These are phyloP conservation scores for Aspergillus clavatus DNA, from an alignment of 2,329 filamentous ascomycete genomes.

Conservation along the genomic window DNA sequence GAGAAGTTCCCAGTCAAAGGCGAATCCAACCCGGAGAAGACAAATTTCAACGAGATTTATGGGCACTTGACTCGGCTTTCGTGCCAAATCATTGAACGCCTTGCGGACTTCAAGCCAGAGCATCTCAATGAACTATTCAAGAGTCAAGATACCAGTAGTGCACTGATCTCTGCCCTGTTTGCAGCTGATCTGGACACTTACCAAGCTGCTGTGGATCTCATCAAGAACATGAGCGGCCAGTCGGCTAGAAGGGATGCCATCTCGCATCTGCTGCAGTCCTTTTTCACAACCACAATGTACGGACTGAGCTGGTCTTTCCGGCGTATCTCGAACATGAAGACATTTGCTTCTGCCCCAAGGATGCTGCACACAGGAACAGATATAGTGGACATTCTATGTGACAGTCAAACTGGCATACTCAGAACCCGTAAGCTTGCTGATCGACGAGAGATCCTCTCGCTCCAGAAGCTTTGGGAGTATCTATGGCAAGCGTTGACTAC, in stretches of 20 bases:
- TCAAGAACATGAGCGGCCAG: conserved; percentile 76
- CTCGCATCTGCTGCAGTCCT: conserved; percentile 54
- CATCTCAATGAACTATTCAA: conserved; percentile 67
- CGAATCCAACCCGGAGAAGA: conserved; percentile 48
- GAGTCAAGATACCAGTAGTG: conserved; percentile 63
- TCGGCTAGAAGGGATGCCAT: conserved; percentile 57
- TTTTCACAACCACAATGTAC: conserved; percentile 53
- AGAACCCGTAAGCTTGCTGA: conserved; percentile 53
- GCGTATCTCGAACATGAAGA: conserved; percentile 51
- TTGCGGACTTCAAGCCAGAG: conserved; percentile 68
- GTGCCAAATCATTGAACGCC: conserved; percentile 67
- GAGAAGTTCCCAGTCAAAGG: conserved; percentile 62
- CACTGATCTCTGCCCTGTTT: conserved; percentile 73
- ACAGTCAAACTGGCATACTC: conserved; percentile 59
- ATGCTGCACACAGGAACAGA: conserved; percentile 60
- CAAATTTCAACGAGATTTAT: conserved; percentile 74
- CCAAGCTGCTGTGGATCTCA: conserved; percentile 71
- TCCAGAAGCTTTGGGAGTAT: conserved; percentile 75
- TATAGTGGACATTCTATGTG: conserved; percentile 60
- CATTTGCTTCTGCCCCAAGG: conserved; percentile 56
- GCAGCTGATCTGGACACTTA: conserved; percentile 75
- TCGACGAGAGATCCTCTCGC: conserved; percentile 57
- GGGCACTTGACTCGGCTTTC: conserved; percentile 58
- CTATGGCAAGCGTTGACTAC: conserved; percentile 78
- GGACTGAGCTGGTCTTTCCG: conserved; percentile 54